Evolutionary conservation across 768 basidiomycete species (phyloP).

Genomic region (Tulasnella sp.): DNA sequence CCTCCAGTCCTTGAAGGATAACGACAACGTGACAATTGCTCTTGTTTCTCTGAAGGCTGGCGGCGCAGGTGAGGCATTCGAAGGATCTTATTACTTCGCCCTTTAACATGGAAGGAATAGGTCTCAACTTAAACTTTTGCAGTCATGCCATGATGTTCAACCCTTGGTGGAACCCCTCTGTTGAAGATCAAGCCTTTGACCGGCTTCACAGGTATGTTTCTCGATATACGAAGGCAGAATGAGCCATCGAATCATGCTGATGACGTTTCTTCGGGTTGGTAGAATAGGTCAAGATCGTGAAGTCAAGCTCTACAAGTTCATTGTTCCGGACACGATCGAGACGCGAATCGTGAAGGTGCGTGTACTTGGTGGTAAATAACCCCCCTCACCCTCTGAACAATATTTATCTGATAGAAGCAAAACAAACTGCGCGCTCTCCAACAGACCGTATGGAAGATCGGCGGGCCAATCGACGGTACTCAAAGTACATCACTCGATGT

Average conservation of each 20-base stretch:
- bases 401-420: not conserved
- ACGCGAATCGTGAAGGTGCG: not conserved
- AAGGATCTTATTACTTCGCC: too few species aligned
- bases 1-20: not conserved
- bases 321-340: not conserved
- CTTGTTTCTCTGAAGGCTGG: not conserved
- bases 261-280: not conserved
- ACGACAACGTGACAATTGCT: not conserved
- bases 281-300: not conserved
- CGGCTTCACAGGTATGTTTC: not conserved
- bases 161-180: not conserved
- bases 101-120: too few species aligned
- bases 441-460: not conserved
- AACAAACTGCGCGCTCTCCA: not conserved
- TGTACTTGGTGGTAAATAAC: not conserved
- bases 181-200: not conserved
- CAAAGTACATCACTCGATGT: not conserved
- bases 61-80: too few species aligned
- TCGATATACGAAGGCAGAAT: not conserved
- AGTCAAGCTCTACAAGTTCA: not conserved
- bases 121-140: not conserved
- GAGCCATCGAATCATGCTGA: too few species aligned
- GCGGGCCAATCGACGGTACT: not conserved
- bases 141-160: not conserved
- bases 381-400: not conserved